phyloP scores from a whole-genome alignment of 2,329 filamentous ascomycete species.

The Gaeumannomyces sp. region DNA sequence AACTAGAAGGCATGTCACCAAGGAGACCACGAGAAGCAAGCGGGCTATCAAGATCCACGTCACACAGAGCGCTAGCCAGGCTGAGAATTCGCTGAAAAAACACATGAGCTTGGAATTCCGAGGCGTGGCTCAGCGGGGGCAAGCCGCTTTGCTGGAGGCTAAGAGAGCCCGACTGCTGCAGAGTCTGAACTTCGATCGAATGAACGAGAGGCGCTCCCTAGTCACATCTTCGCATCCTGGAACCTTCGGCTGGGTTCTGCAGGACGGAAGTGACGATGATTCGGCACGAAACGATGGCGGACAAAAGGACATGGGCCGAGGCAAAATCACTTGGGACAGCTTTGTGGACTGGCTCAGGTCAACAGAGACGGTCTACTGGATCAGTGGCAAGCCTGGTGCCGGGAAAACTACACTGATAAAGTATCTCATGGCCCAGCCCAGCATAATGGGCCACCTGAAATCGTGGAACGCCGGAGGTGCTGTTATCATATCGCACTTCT shows the following conservation, averaged over 20 bases:
- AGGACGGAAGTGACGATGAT: background rate
- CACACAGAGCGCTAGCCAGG: background rate
- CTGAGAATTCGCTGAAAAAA: background rate
- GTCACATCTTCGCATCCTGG: constrained; percentile 10
- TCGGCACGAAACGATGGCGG: no score
- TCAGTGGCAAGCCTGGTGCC: constrained; percentile 26
- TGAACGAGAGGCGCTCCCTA: constrained; percentile 15
- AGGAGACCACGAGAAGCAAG: background rate
- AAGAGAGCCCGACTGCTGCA: constrained; percentile 10
- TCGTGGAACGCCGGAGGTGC: constrained; percentile 16
- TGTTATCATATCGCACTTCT: constrained; percentile 21
- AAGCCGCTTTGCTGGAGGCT: background rate
- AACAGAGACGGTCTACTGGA: constrained; percentile 20
- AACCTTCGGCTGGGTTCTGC: constrained; percentile 8
- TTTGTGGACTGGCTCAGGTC: constrained; percentile 7
- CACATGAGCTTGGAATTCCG: background rate
- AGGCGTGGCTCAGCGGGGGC: background rate
- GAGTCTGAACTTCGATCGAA: constrained; percentile 13
- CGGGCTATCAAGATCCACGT: background rate
- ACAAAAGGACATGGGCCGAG: background rate
- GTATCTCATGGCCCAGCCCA: constrained; percentile 17
- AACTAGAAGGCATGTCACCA: background rate
- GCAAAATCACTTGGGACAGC: background rate
- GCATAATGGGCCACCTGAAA: constrained; percentile 14
- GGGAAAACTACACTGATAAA: constrained; percentile 29